These are phyloP conservation scores for Irpex rosettiformis DNA, from an alignment of 1,284 basidiomycete genomes.

Conservation along the genomic window DNA sequence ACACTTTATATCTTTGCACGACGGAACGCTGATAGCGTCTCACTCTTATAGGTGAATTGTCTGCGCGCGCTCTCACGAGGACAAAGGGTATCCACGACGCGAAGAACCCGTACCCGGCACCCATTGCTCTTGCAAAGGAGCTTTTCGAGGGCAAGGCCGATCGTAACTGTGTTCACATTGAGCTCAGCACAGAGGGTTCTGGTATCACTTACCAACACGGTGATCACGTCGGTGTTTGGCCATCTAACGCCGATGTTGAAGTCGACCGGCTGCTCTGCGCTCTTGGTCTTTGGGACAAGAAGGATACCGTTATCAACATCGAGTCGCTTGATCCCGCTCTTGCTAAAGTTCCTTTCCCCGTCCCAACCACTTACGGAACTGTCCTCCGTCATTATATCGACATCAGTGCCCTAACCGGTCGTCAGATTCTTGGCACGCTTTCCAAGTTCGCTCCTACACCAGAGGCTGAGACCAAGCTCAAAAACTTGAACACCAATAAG, in stretches of 20 bases:
- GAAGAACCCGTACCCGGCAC: slow-evolving; percentile 95
- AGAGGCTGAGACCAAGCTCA: slow-evolving; percentile 72
- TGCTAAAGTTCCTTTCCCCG: slow-evolving; percentile 98
- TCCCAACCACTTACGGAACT: slow-evolving; percentile 92
- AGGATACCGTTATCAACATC: slow-evolving; percentile 82
- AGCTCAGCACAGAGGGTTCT: slow-evolving; percentile 92
- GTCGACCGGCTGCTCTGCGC: slow-evolving; percentile 86
- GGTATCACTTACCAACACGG: slow-evolving; percentile 99
- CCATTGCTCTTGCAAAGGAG: slow-evolving; percentile 76
- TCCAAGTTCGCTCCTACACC: slow-evolving; percentile 87
- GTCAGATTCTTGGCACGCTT: slow-evolving; percentile 87
- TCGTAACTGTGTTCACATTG: slow-evolving; percentile 94
- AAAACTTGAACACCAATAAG: slow-evolving; percentile 83
- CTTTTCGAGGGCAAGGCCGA: slow-evolving; percentile 77
- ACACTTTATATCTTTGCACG: not conserved
- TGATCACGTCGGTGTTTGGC: slow-evolving; percentile 98
- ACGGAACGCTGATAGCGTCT: not conserved
- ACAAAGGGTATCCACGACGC: slow-evolving; percentile 94
- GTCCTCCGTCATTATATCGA: slow-evolving; percentile 98
- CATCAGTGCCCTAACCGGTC: slow-evolving; percentile 88
- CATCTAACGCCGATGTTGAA: slow-evolving; percentile 89
- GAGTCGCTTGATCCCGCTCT: slow-evolving; percentile 96
- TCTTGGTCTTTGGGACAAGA: slow-evolving; percentile 80
- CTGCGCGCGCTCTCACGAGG: slow-evolving; percentile 84
- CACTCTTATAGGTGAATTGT: slow-evolving; percentile 84